Conservation (phyloP, 73 alveolate genomes). For the Blepharisma stoltei region DNA sequence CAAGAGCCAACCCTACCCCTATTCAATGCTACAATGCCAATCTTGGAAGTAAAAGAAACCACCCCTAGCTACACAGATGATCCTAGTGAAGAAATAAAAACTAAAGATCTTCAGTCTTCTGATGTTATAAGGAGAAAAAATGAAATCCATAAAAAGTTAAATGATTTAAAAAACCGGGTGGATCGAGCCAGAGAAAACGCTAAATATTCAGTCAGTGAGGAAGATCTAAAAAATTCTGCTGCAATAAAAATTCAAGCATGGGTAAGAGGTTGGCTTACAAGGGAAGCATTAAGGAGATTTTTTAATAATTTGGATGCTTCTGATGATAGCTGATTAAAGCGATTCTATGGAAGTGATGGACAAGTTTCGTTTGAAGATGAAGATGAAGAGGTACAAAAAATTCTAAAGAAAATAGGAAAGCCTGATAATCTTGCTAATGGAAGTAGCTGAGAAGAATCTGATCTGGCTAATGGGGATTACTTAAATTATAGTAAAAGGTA, state of each 20-base stretch:
- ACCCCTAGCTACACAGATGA: conserved; percentile 8
- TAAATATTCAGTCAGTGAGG: neutral
- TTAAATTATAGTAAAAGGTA: too few species aligned
- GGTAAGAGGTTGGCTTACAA: conserved; percentile 22
- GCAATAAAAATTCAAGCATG: conserved; percentile 25
- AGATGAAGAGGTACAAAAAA: too few species aligned
- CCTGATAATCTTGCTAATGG: too few species aligned
- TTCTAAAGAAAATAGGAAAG: too few species aligned
- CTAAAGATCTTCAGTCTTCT: neutral
- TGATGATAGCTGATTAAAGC: neutral
- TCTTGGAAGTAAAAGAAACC: neutral
- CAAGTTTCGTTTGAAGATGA: too few species aligned
- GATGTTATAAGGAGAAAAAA: conserved; percentile 10
- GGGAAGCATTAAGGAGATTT: neutral
- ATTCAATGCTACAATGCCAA: conserved; percentile 7
- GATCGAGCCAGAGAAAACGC: neutral
- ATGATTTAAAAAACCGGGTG: neutral
- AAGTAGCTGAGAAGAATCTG: too few species aligned
- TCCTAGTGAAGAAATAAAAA: neutral
- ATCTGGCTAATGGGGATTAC: too few species aligned
- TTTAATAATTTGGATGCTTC: neutral
- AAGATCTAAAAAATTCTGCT: neutral
- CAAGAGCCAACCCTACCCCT: neutral
- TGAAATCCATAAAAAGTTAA: neutral
- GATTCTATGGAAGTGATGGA: too few species aligned